Percentiles rank a stretch among this genome's conserved stretches.
Evolutionary conservation across 192 early-diverging fungal genomes (phyloP).

Genomic region (Gamsiella multidivaricata): DNA sequence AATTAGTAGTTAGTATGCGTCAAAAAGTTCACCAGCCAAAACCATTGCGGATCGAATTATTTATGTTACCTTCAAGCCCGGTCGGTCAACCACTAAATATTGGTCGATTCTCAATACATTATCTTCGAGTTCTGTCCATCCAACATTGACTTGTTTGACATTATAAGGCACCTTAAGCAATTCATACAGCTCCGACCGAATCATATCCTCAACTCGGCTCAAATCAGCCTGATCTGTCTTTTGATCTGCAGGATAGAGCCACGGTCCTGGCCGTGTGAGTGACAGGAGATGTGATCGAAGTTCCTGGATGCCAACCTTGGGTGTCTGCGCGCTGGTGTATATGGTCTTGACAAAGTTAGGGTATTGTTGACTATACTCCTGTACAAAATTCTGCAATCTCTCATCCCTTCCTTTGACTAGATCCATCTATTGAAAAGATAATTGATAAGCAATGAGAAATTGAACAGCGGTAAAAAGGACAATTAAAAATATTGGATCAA

Average conservation of each 20-base stretch:
- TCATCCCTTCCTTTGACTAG: conserved; percentile 45
- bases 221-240: conserved; percentile 65
- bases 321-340: conserved; percentile 25
- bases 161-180: conserved; percentile 67
- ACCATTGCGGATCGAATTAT: not conserved
- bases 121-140: conserved; percentile 62
- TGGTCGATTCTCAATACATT: conserved; percentile 65
- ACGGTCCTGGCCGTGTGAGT: conserved; percentile 51
- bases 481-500: not conserved
- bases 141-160: conserved; percentile 65
- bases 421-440: conserved; percentile 53
- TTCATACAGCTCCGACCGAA: conserved; percentile 67
- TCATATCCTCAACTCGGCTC: conserved; percentile 67
- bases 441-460: not conserved
- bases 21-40: too few species aligned
- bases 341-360: conserved; percentile 51
- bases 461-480: not conserved
- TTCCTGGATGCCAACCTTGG: conserved; percentile 27
- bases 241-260: conserved; percentile 62
- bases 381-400: conserved; percentile 43
- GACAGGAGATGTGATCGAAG: conserved; percentile 41
- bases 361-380: conserved; percentile 49
- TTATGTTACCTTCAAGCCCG: conserved; percentile 37
- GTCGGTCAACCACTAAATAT: conserved; percentile 60
- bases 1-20: too few species aligned